Evolutionary conservation across 805 yeast species (phyloP), one percentile per base, ranked within the genome.

Genomic region (Candida mattraensis): DNA sequence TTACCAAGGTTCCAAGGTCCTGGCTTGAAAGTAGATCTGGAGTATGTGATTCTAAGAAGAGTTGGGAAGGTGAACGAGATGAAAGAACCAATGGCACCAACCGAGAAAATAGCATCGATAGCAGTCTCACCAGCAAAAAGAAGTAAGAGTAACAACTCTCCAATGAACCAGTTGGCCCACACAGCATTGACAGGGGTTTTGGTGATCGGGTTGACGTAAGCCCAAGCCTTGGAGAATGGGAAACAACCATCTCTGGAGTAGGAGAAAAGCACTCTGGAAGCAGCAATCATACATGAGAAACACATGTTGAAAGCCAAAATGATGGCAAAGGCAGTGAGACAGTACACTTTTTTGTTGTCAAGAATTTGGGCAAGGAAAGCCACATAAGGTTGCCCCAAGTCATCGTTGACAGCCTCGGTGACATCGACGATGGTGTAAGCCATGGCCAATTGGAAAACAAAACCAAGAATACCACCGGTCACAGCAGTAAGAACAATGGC

Each of bases 1-100:
- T 47, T 53, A 13, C 87, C 87, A 38, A 80, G 62, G 54, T 70
- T 61, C 79, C 82, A 79, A 3, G 86, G 87, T 3, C 87, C 87
- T 7, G 71, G 73, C 42, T 62, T 60, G 64, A 80, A 80, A 1
- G 67, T 60, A 22, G 69, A 62, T 37, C 73, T 58, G 3, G 78
- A 69, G 48, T 70, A 72, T 4, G 80, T 72, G 50, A 77, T 71
- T 50, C 77, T 74, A 39, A 80, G 65, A 9, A 75, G 50, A 11
- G 80, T 75, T 5, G 87, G 87, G 50, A 75, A 61, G 18, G 75
- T 68, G 61, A 79, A 80, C 3, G 85, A 78, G 41, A 79, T 68
- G 51, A 79, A 78, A 0, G 82, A 76, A 5, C 83, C 73, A 51
- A 80, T 78, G 32, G 84, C 86, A 20, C 85, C 84, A 28, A 80